phyloP scores from a whole-genome alignment of 2,329 filamentous ascomycete species.

The Verticillium zaregamsianum region DNA sequence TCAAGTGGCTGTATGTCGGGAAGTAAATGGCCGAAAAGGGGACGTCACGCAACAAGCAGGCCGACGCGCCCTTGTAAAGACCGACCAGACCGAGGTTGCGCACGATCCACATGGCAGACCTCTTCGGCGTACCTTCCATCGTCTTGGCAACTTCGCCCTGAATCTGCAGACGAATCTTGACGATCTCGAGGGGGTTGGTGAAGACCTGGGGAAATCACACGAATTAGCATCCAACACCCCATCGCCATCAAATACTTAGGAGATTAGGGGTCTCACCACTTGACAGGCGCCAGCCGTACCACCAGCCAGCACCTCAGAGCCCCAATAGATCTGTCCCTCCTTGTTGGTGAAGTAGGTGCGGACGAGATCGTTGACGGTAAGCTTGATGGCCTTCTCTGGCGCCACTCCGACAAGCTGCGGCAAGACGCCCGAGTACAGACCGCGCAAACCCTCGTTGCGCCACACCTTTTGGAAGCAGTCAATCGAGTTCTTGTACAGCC shows the following conservation, averaged over 20 bases:
- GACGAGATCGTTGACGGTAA: constrained; percentile 95
- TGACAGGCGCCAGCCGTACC: constrained; percentile 88
- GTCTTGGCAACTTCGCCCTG: constrained; percentile 93
- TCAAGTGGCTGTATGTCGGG: constrained; percentile 91
- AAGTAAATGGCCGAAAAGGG: constrained; percentile 99
- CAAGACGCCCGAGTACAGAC: constrained; percentile 89
- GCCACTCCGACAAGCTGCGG: constrained; percentile 96
- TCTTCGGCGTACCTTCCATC: constrained; percentile 74
- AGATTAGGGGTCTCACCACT: constrained; percentile 64
- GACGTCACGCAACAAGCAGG: constrained; percentile 91
- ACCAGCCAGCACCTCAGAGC: constrained; percentile 79
- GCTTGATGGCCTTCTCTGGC: constrained; percentile 99
- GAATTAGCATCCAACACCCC: constrained; percentile 7
- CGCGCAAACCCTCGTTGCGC: constrained; percentile 83
- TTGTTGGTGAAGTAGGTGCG: constrained; percentile 71
- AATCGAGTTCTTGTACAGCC: constrained; percentile 93
- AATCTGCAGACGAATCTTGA: constrained; percentile 97
- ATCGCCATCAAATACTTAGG: background rate
- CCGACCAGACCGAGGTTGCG: constrained; percentile 90
- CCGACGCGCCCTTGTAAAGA: constrained; percentile 93
- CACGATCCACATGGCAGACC: constrained; percentile 97
- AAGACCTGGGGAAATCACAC: constrained; percentile 60
- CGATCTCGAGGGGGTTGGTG: constrained; percentile 96
- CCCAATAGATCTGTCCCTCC: constrained; percentile 65
- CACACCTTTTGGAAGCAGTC: constrained; percentile 94